Evolutionary conservation across 768 basidiomycete genomes (phyloP), one percentile per base, ranked within the genome.

Genomic region (Cystobasidium onofrii): DNA sequence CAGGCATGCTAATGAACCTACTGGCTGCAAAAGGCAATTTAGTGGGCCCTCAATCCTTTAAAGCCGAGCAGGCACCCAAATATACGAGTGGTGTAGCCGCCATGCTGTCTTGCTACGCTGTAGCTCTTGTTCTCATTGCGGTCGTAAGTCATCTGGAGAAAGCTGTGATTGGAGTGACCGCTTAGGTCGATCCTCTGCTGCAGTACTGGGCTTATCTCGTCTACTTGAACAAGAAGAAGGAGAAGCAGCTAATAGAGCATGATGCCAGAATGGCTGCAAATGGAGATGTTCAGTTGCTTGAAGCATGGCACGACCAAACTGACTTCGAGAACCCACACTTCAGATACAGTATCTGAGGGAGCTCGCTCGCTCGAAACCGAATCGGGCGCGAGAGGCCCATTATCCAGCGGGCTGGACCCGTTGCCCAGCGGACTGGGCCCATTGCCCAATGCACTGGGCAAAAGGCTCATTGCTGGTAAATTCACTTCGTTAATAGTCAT

Each of bases 221-320:
- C n/a, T 74, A 76, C 66, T 74, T 77, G 65, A 78, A 78, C 76
- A 76, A 76, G 71, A 76, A 75, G 74, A 77, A 74, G 36, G 54
- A 63, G 6, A 71, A 73, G 41, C 77, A 78, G 64, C 54, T 54
- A 17, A 66, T 66, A 27, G 75, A 73, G 73, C 64, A 70, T 55
- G 70, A 67, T 9, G 65, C 77, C 33, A 52, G 34, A 7, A 50
- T 50, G 46, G 65, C 70, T 36, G 75, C 63, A 17, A 39, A 64
- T 20, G 73, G 63, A 36, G 67, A 76, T 31, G 63, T 69, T 39
- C 74, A 69, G 33, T 39, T 78, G 36, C 64, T 67, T 15, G 76
- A 75, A 39, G 77, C 76, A 41, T 79, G 77, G 78, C 74, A 76
- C 43, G 76, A 78, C 63, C 72, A 77, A 39, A 79, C 78, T 27